Evolutionary conservation across 495 filamentous ascomycete genomes (phyloP).

Genomic region (Aspergillus hancockii): DNA sequence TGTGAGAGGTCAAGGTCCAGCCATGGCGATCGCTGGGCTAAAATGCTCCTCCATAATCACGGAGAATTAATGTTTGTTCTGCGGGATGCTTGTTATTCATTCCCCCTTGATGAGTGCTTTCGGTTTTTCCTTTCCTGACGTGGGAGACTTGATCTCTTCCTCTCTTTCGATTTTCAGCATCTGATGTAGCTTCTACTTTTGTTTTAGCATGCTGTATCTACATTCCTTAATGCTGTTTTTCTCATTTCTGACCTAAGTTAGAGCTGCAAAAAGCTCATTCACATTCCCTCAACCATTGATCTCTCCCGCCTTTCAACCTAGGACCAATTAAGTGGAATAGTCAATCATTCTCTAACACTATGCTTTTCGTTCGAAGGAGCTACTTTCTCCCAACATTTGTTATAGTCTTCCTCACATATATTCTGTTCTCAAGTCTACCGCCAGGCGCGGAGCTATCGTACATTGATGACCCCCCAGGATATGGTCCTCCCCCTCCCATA

Average conservation of each 20-base stretch:
- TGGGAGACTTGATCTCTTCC: neutral
- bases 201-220: conserved; percentile 11
- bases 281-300: conserved; percentile 7
- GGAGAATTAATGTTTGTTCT: neutral
- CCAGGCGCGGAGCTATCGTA: conserved; percentile 22
- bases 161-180: neutral
- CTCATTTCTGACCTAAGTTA: conserved; percentile 9
- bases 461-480: conserved; percentile 10
- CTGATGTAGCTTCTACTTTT: conserved; percentile 2
- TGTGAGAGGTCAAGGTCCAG: neutral
- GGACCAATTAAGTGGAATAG: conserved; percentile 1
- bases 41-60: neutral
- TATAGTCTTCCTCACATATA: conserved; percentile 30
- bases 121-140: neutral
- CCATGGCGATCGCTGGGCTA: conserved; percentile 21
- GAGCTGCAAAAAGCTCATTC: conserved; percentile 1
- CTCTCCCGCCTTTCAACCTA: neutral
- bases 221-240: conserved; percentile 18
- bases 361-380: conserved; percentile 30
- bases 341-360: conserved; percentile 12
- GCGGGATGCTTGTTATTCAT: neutral
- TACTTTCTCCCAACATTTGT: conserved; percentile 30
- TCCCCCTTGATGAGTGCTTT: conserved; percentile 9
- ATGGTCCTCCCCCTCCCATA: conserved; percentile 11
- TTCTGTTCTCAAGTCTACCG: conserved; percentile 36